Evolutionary conservation across 306 rosid species (phyloP).

Genomic region (Trifolium pratense): DNA sequence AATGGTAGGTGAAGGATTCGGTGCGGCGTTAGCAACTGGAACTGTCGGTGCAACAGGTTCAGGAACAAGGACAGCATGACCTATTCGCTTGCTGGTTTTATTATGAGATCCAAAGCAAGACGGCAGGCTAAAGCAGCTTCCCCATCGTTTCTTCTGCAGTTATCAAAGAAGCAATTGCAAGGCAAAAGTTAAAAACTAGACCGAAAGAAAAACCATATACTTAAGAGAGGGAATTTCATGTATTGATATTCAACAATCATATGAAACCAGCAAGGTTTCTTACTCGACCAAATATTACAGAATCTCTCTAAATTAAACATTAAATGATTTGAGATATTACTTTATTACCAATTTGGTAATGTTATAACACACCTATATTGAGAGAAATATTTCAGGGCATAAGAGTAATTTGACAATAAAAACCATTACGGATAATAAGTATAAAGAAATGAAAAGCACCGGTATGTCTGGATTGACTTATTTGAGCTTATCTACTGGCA

Average conservation of each 20-base stretch:
- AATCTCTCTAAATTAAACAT: not conserved
- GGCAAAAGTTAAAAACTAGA: slow-evolving; percentile 32
- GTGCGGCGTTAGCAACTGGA: slow-evolving; percentile 55
- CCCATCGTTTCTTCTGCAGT: slow-evolving; percentile 94
- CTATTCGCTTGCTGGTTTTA: slow-evolving; percentile 81
- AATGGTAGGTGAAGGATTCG: slow-evolving; percentile 64
- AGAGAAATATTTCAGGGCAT: not conserved
- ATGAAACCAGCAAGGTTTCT: not conserved
- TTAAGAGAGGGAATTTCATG: not conserved
- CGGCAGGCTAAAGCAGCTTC: slow-evolving; percentile 84
- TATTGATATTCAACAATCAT: not conserved
- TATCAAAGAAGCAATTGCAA: slow-evolving; percentile 29
- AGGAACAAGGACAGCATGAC: slow-evolving; percentile 92
- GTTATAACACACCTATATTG: not conserved
- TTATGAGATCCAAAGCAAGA: slow-evolving; percentile 85
- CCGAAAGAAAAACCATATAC: not conserved
- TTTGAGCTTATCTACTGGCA: too few relatives aligned
- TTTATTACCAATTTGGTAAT: not conserved
- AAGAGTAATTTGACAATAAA: not conserved
- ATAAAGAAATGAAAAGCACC: not conserved
- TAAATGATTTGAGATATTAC: not conserved
- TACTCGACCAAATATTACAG: not conserved
- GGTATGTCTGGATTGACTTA: too few relatives aligned
- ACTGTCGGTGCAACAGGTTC: slow-evolving; percentile 69
- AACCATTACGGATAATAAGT: not conserved